Evolutionary conservation across 257 asterid genomes (phyloP).

Genomic region (Lycium ferocissimum): DNA sequence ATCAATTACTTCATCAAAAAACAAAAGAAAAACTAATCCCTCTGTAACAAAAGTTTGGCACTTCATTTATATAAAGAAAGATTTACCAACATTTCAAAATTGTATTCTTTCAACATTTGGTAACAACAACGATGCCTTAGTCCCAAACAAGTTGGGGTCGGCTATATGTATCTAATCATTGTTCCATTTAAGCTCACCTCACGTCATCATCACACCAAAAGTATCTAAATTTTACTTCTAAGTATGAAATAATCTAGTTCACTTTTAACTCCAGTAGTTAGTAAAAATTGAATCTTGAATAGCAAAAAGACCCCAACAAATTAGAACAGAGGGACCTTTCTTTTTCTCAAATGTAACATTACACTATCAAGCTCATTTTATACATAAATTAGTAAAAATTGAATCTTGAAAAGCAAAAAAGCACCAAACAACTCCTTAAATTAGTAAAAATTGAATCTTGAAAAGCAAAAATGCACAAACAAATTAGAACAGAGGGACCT

Average conservation of each 20-base stretch:
- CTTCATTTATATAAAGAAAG: background rate
- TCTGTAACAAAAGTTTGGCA: background rate
- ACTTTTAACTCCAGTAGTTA: background rate
- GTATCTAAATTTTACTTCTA: background rate
- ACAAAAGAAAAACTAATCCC: background rate
- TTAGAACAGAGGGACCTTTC: background rate
- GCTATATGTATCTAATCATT: background rate
- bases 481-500: background rate
- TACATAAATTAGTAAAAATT: background rate
- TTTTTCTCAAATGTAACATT: background rate
- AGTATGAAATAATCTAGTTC: background rate
- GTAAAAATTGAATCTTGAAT: background rate
- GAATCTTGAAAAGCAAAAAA: constrained; percentile 1
- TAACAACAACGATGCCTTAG: background rate
- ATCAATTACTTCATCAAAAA: too few relatives aligned
- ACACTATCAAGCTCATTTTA: too few relatives aligned
- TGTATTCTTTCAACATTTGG: background rate
- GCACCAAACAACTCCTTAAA: background rate
- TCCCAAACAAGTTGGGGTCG: background rate
- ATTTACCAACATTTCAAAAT: background rate
- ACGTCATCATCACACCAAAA: background rate
- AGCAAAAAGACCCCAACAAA: too few relatives aligned
- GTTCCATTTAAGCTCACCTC: background rate
- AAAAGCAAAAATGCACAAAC: too few relatives aligned
- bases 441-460: background rate